These are phyloP conservation scores for Primulina eburnea DNA, from an alignment of 257 asterid species.

Conservation along the genomic window DNA sequence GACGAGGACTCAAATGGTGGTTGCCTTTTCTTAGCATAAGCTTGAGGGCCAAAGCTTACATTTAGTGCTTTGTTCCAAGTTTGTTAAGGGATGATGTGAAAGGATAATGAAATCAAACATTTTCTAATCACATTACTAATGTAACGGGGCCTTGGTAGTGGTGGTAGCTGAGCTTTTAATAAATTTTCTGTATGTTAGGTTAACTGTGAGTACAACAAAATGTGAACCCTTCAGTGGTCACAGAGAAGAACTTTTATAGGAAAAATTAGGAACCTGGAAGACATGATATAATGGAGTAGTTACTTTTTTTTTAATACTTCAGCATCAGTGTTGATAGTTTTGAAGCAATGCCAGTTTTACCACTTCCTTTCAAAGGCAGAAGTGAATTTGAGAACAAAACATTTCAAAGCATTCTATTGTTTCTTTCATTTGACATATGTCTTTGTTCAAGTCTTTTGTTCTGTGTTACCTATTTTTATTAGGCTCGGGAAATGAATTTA, in stretches of 20 bases:
- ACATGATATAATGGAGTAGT: constrained; percentile 10
- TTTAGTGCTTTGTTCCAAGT: no score
- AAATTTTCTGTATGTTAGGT: not conserved
- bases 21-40: no score
- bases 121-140: no score
- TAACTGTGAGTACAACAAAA: not conserved
- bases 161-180: not conserved
- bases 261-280: constrained; percentile 5
- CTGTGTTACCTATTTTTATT: constrained; percentile 4
- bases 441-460: constrained; percentile 10
- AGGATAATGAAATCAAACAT: no score
- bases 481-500: constrained; percentile 16
- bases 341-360: constrained; percentile 13
- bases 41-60: no score
- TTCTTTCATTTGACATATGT: constrained; percentile 15
- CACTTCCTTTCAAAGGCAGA: not conserved
- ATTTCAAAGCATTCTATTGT: not conserved
- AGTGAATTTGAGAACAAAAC: constrained; percentile 2
- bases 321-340: not conserved
- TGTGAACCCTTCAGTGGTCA: constrained; percentile 13
- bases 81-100: no score
- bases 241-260: not conserved
- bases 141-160: not conserved
- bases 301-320: not conserved
- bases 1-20: no score